These are phyloP conservation scores for Huiozyma naganishii DNA, from an alignment of 805 yeast species.

Conservation along the genomic window DNA sequence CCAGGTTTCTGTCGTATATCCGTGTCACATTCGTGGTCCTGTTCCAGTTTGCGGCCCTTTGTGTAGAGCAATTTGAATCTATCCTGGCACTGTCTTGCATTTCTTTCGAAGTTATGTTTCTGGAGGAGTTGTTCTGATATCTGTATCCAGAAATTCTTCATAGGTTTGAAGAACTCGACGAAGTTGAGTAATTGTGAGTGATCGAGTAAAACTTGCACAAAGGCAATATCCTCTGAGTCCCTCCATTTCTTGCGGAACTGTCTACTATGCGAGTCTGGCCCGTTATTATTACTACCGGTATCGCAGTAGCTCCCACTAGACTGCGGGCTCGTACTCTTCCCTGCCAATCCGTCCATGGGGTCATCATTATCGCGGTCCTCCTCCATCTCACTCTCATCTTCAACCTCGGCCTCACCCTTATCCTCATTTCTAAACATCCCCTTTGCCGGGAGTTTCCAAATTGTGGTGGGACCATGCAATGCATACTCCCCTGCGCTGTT, in stretches of 20 bases:
- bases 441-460: too few species aligned
- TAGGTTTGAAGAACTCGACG: conserved; percentile 21
- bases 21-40: too few species aligned
- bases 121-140: conserved; percentile 14
- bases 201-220: conserved; percentile 10
- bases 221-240: conserved; percentile 15
- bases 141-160: conserved; percentile 22
- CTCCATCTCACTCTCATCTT: neutral
- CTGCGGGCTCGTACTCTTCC: too few species aligned
- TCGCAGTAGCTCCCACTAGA: too few species aligned
- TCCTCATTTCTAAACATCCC: neutral
- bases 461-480: too few species aligned
- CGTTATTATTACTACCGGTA: neutral
- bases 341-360: neutral
- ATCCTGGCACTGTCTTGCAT: conserved; percentile 25
- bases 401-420: neutral
- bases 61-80: conserved; percentile 19
- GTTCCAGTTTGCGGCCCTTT: conserved; percentile 8
- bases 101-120: conserved; percentile 13
- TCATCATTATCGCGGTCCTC: neutral
- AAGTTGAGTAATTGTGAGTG: conserved; percentile 14
- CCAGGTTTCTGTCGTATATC: too few species aligned
- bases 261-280: neutral
- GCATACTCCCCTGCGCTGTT: too few species aligned
- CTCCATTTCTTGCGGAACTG: conserved; percentile 19